Conservation (phyloP, 306 rosid species). For the Vachellia collinsii region DNA sequence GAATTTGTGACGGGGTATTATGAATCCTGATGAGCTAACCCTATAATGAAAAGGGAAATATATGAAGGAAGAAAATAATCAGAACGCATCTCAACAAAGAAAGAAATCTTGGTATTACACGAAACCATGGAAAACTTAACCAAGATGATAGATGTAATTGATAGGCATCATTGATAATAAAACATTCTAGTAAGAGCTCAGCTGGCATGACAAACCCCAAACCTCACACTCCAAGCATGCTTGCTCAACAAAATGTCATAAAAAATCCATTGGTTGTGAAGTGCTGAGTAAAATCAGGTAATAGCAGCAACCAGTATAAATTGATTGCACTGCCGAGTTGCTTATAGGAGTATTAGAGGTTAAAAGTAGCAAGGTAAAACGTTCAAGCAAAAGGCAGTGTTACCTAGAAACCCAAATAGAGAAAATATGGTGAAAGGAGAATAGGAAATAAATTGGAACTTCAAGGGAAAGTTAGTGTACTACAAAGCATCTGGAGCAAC, state of each 20-base stretch:
- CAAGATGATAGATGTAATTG: not conserved
- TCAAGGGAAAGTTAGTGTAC: constrained; percentile 9
- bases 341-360: not conserved
- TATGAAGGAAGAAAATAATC: not conserved
- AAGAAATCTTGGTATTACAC: not conserved
- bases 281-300: not conserved
- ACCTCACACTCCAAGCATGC: constrained; percentile 1
- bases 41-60: constrained; percentile 43
- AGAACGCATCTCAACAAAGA: not conserved
- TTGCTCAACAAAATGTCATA: not conserved
- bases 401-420: constrained; percentile 3
- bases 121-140: constrained; percentile 24
- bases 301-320: not conserved
- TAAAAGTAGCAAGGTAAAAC: not conserved
- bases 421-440: not conserved
- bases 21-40: constrained; percentile 77
- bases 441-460: not conserved
- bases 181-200: not conserved
- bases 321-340: not conserved
- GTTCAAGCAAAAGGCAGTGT: not conserved
- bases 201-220: not conserved
- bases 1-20: constrained; percentile 70
- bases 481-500: constrained; percentile 14
- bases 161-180: not conserved
- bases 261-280: not conserved